Percentiles rank a stretch among this genome's conserved stretches.
Conservation (phyloP, 495 filamentous ascomycete genomes). For the Penicillium verhagenii region DNA sequence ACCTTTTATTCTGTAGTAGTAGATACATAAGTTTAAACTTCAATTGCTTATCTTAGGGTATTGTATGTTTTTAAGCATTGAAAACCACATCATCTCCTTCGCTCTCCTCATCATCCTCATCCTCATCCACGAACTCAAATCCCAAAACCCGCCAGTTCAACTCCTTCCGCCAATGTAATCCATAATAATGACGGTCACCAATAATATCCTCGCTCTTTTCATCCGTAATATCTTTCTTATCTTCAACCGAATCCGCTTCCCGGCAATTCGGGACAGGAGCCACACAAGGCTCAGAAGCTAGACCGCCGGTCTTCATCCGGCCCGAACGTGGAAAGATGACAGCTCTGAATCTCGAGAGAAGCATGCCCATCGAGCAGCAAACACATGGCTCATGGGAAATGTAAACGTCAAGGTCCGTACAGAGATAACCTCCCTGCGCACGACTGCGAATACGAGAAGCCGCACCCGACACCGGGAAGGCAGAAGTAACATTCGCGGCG, state of each 20-base stretch:
- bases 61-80: conserved; percentile 21
- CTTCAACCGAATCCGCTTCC: not conserved
- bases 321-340: conserved; percentile 70
- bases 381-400: conserved; percentile 92
- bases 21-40: not conserved
- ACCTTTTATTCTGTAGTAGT: too few relatives aligned
- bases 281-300: conserved; percentile 40
- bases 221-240: conserved; percentile 51
- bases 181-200: conserved; percentile 51
- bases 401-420: conserved; percentile 86
- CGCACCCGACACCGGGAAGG: not conserved
- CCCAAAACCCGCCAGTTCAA: conserved; percentile 90
- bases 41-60: not conserved
- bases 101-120: not conserved
- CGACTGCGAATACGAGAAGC: conserved; percentile 40
- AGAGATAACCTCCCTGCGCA: conserved; percentile 81
- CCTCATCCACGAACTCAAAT: conserved; percentile 69
- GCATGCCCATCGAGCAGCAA: conserved; percentile 93
- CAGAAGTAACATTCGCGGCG: not conserved
- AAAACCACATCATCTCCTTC: conserved; percentile 4
- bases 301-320: conserved; percentile 37
- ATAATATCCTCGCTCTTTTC: conserved; percentile 31
- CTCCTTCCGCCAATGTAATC: conserved; percentile 88
- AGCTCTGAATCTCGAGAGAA: conserved; percentile 83
- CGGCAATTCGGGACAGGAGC: conserved; percentile 12